Conservation (phyloP, 108 stramenopile genomes). For the Tribonema minus region DNA sequence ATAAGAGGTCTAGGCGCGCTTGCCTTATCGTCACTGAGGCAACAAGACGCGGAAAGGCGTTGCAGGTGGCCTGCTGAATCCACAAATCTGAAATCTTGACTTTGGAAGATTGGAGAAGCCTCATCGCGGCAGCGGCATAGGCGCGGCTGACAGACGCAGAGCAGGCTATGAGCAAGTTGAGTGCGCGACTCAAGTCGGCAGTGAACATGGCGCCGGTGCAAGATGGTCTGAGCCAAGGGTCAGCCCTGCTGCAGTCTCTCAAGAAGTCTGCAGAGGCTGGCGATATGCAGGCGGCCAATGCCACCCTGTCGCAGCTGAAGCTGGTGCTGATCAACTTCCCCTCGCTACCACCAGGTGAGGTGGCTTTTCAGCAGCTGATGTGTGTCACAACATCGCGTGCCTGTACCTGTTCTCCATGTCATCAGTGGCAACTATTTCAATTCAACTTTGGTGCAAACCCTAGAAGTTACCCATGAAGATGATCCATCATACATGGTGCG, state of each 20-base stretch:
- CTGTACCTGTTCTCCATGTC: too few species aligned
- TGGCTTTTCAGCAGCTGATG: too few species aligned
- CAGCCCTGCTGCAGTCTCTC: background rate
- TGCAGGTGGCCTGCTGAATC: background rate
- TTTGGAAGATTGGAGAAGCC: background rate
- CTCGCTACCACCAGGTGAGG: slow-evolving; percentile 26
- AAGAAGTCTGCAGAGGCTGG: background rate
- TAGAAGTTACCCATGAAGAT: too few species aligned
- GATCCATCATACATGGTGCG: too few species aligned
- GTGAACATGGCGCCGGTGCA: background rate
- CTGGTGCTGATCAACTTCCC: slow-evolving; percentile 32
- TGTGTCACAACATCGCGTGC: too few species aligned
- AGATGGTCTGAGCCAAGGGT: background rate
- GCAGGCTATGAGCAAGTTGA: background rate
- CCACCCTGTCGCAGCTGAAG: slow-evolving; percentile 36
- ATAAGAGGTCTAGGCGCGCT: background rate
- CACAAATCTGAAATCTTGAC: background rate
- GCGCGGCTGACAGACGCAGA: background rate
- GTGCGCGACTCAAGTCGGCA: background rate
- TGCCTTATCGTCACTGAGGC: background rate
- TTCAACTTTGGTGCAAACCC: too few species aligned
- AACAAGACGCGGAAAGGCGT: background rate
- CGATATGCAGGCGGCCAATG: background rate
- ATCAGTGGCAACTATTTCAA: too few species aligned
- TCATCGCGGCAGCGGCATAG: background rate